Conservation (phyloP, 2,329 filamentous ascomycete genomes). For the Bisporella sp. region DNA sequence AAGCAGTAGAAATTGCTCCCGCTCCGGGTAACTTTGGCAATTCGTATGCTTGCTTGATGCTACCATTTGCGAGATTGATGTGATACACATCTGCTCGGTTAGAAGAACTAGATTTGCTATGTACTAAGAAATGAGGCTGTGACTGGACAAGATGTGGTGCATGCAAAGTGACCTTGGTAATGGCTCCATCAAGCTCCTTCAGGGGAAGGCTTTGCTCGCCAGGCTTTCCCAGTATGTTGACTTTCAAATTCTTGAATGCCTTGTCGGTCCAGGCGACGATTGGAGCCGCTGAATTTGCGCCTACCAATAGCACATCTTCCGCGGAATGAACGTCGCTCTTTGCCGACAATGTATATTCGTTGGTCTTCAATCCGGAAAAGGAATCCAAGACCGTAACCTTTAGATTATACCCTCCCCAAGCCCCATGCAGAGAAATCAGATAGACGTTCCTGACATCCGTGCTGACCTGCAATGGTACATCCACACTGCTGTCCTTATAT, state of each 20-base stretch:
- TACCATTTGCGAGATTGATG: conserved; percentile 62
- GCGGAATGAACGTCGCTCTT: conserved; percentile 64
- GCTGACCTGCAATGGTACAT: conserved; percentile 68
- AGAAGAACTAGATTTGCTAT: conserved; percentile 61
- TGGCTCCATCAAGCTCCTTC: conserved; percentile 37
- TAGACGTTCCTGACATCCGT: conserved; percentile 65
- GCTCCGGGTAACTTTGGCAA: conserved; percentile 63
- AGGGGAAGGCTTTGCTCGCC: conserved; percentile 49
- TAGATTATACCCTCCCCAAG: conserved; percentile 65
- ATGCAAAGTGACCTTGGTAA: conserved; percentile 59
- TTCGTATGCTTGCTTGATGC: conserved; percentile 71
- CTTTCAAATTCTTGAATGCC: conserved; percentile 52
- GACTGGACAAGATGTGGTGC: conserved; percentile 67
- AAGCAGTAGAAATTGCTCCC: conserved; percentile 74
- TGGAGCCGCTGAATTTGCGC: conserved; percentile 67
- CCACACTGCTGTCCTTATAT: conserved; percentile 59
- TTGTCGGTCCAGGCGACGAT: conserved; percentile 71
- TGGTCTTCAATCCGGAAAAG: conserved; percentile 62
- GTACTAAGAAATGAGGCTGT: conserved; percentile 76
- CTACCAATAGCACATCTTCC: conserved; percentile 65
- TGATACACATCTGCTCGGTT: conserved; percentile 86
- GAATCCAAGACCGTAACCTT: conserved; percentile 70
- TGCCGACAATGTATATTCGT: conserved; percentile 64
- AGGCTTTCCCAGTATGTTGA: conserved; percentile 60
- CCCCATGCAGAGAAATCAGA: conserved; percentile 67